Base-by-base conservation (phyloP, 805 yeast genomes). In the Saturnispora sekii region DNA sequence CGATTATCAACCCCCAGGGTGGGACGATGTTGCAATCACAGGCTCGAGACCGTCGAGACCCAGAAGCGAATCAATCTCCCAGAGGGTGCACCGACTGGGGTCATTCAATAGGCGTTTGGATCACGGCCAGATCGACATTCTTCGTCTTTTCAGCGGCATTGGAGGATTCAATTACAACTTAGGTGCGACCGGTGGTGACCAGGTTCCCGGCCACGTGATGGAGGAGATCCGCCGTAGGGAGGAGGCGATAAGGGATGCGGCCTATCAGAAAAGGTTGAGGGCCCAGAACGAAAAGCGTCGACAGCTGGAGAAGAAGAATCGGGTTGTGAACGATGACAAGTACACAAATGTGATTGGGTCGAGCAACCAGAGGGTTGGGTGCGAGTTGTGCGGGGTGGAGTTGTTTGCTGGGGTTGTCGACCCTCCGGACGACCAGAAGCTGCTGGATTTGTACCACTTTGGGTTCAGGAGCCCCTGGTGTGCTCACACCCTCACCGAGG, bases 331-430 rank as follows among this genome's bases (percentile, higher is more conserved):
- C 9, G 51, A 60, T 10, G 45, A 40, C 2, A 35, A 44, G 32
- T 59, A 51, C 40, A 49, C 55, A 1, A 56, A 57, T 34, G 60
- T 59, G 2, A 57, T 69, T 28, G 59, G 65, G 0, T 57, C 60
- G 12, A 59, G 51, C n/a, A 64, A 65, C 31, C 37, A 39, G 4
- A 16, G 12, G 5, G 45, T 43, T 3, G 65, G 70, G 1, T 81
- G 96, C 63, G 74, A 74, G 30, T 61, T 82, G 26, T 87, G 96
- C 64, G 89, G 87, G 1, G 72, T 76, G 0, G 72, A 67, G 3
- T 63, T 87, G n/a, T 93, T 93, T 3, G 74, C 69, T 40, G 95
- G 95, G 0, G 74, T 83, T 5, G 84, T 87, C 0, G 65, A 57
- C 1, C 74, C 68, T 14, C 9, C 26, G 15, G 28, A 34, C 10